Conservation (phyloP, 805 yeast genomes). For the Saturnispora hagleri region DNA sequence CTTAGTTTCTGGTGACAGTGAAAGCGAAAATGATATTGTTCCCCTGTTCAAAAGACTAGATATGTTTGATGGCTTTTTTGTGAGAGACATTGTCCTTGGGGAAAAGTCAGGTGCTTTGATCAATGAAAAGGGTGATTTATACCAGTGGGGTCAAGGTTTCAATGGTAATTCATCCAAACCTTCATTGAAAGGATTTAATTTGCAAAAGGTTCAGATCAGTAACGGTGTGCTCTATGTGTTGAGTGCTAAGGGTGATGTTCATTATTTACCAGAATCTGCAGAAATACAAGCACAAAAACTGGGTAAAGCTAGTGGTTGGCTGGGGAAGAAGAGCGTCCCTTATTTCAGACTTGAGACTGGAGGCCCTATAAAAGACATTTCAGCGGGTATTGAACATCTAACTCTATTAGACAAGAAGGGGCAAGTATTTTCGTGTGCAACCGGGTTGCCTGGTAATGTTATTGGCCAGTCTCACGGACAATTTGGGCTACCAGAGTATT, state of each 20-base stretch:
- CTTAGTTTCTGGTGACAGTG: conserved; percentile 20
- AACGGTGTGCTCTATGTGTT: conserved; percentile 45
- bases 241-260: conserved; percentile 38
- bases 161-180: conserved; percentile 20
- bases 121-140: conserved; percentile 32
- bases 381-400: conserved; percentile 61
- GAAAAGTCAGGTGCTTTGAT: conserved; percentile 18
- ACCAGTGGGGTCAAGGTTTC: conserved; percentile 55
- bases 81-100: conserved; percentile 49
- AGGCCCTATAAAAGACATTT: conserved; percentile 30
- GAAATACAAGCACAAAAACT: conserved; percentile 15
- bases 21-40: conserved; percentile 24
- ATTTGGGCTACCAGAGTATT: conserved; percentile 66
- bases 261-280: conserved; percentile 27
- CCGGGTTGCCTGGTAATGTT: conserved; percentile 35
- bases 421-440: conserved; percentile 51
- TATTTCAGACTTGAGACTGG: conserved; percentile 13
- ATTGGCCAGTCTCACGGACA: conserved; percentile 57
- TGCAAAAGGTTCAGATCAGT: conserved; percentile 39
- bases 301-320: conserved; percentile 10
- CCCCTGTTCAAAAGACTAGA: conserved; percentile 51
- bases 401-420: conserved; percentile 53
- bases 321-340: conserved; percentile 11
- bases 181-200: conserved; percentile 39
- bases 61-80: conserved; percentile 51